These are phyloP conservation scores for Theobroma grandiflorum DNA, from an alignment of 441 rosid species.

Conservation along the genomic window DNA sequence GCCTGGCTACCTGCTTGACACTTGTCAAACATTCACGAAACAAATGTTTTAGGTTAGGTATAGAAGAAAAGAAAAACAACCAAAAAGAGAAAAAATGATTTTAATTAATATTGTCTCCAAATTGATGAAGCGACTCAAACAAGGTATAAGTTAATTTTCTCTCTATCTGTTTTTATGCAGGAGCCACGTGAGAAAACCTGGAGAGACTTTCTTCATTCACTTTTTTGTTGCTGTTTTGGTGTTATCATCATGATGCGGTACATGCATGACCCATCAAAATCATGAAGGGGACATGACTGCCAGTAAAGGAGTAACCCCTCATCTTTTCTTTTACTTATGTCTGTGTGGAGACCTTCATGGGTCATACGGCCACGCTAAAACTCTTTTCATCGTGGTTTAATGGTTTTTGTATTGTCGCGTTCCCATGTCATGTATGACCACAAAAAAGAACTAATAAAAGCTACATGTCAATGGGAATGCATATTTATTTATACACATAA, in stretches of 20 bases:
- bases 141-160: background rate
- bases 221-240: background rate
- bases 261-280: slow-evolving; percentile 26
- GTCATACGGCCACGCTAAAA: background rate
- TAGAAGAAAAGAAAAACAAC: background rate
- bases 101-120: background rate
- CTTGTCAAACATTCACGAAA: background rate
- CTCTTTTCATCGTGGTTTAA: background rate
- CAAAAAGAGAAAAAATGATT: background rate
- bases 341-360: background rate
- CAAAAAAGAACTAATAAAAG: too few relatives aligned
- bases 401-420: background rate
- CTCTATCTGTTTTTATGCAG: background rate
- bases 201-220: slow-evolving; percentile 7
- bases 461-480: background rate
- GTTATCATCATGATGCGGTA: background rate
- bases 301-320: background rate
- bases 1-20: background rate
- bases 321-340: background rate
- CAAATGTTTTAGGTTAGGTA: slow-evolving; percentile 11
- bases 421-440: background rate
- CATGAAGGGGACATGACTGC: slow-evolving; percentile 5
- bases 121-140: background rate
- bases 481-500: background rate
- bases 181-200: slow-evolving; percentile 22